phyloP scores from a whole-genome alignment of 176 grass and related monocot genomes.

The Oryza coarctata region DNA sequence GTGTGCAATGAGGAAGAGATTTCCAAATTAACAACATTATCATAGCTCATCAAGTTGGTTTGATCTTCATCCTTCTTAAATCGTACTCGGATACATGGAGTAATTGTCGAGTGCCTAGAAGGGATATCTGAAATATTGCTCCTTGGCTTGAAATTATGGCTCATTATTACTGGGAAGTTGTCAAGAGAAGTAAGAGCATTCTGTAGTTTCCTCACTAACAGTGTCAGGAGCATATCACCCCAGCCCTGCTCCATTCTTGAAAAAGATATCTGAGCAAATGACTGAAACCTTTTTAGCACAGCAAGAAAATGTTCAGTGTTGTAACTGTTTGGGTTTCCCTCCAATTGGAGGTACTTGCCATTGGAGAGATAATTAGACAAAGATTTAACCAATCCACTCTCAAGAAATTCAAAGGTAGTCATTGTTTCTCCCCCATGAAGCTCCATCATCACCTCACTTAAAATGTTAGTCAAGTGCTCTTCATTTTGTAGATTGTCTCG shows the following conservation, averaged over 20 bases:
- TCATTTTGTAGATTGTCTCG: slow-evolving; percentile 51
- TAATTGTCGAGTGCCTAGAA: slow-evolving; percentile 49
- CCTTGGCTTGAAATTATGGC: slow-evolving; percentile 73
- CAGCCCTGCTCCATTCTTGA: slow-evolving; percentile 52
- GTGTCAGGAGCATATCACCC: slow-evolving; percentile 63
- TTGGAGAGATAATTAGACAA: slow-evolving; percentile 87
- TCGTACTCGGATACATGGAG: slow-evolving; percentile 77
- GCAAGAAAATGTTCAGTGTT: slow-evolving; percentile 47
- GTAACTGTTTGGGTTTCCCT: slow-evolving; percentile 27
- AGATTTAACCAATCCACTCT: slow-evolving; percentile 89
- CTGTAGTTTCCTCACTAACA: slow-evolving; percentile 84
- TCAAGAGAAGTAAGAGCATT: slow-evolving; percentile 95
- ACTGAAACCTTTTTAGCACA: slow-evolving; percentile 86
- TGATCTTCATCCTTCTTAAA: slow-evolving; percentile 84
- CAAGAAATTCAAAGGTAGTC: slow-evolving; percentile 98
- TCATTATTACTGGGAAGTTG: slow-evolving; percentile 87
- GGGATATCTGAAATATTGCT: slow-evolving; percentile 72
- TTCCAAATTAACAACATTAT: slow-evolving; percentile 62
- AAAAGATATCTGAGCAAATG: slow-evolving; percentile 68
- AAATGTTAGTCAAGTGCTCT: slow-evolving; percentile 73
- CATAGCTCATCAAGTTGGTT: slow-evolving; percentile 50
- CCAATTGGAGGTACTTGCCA: slow-evolving; percentile 59
- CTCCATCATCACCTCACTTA: slow-evolving; percentile 90
- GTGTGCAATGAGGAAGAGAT: slow-evolving; percentile 64
- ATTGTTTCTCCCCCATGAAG: slow-evolving; percentile 80